Evolutionary conservation across 2,329 filamentous ascomycete species (phyloP).

Genomic region (Diaporthe sp.): DNA sequence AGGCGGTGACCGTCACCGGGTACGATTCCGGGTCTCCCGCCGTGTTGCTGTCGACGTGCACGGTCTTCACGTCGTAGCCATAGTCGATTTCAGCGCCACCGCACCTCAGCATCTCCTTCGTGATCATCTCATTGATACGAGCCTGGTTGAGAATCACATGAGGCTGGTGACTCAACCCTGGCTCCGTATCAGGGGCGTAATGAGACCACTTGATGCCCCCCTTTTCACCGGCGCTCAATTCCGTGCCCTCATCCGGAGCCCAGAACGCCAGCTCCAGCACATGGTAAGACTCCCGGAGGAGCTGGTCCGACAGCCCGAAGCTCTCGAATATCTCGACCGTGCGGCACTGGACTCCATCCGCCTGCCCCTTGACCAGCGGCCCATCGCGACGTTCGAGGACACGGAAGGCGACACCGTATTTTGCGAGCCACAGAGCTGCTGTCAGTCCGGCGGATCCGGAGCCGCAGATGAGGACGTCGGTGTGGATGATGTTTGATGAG

Average conservation of each 20-base stretch:
- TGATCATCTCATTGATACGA: constrained; percentile 66
- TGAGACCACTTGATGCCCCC: constrained; percentile 60
- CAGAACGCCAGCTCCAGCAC: constrained; percentile 72
- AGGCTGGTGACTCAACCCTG: constrained; percentile 65
- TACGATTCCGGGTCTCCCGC: constrained; percentile 55
- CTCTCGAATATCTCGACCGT: constrained; percentile 75
- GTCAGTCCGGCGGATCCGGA: constrained; percentile 74
- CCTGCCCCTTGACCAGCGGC: constrained; percentile 70
- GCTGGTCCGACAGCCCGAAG: constrained; percentile 66
- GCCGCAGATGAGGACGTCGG: constrained; percentile 72
- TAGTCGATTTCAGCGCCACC: constrained; percentile 64
- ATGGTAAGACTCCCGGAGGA: constrained; percentile 71
- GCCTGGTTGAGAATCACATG: constrained; percentile 72
- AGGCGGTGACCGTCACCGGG: constrained; percentile 59
- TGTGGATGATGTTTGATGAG: constrained; percentile 4
- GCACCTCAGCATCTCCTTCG: constrained; percentile 61
- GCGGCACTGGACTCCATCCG: constrained; percentile 73
- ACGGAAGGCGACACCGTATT: constrained; percentile 67
- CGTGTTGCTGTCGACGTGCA: constrained; percentile 63
- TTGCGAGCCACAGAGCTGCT: constrained; percentile 72
- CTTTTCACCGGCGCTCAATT: neutral
- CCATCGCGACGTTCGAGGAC: constrained; percentile 71
- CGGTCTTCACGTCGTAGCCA: constrained; percentile 62
- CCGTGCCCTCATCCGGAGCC: constrained; percentile 51
- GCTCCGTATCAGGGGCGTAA: constrained; percentile 67